Evolutionary conservation across 805 yeast genomes (phyloP).

Genomic region (Kluyveromyces aestuarii): DNA sequence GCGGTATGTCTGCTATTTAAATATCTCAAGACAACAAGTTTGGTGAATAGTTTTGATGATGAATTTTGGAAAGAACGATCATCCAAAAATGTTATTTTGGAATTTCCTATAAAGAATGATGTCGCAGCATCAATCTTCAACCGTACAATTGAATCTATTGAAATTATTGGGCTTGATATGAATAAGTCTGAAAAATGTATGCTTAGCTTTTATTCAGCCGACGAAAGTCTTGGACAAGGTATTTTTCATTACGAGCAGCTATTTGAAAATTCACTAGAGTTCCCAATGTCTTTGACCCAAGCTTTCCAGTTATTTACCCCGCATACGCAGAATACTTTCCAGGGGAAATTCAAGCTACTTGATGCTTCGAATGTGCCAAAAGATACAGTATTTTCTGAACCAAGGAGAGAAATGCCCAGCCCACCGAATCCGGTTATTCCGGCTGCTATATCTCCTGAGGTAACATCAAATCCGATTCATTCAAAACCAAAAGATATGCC

Average conservation of each 20-base stretch:
- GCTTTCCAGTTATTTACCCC: slow-evolving; percentile 2
- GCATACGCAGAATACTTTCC: neutral
- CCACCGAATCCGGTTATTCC: neutral
- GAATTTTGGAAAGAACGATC: slow-evolving; percentile 2
- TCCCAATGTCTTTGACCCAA: slow-evolving; percentile 8
- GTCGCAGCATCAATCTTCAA: neutral
- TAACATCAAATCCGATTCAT: slow-evolving; percentile 3
- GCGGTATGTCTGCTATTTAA: slow-evolving; percentile 4
- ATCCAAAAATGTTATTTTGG: slow-evolving; percentile 3
- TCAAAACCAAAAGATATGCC: slow-evolving; percentile 30
- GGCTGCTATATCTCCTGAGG: neutral
- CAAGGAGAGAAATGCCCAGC: neutral
- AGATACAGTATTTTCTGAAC: neutral
- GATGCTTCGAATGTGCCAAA: neutral
- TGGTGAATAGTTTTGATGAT: slow-evolving; percentile 1
- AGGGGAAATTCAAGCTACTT: slow-evolving; percentile 3
- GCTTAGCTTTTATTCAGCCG: slow-evolving; percentile 10
- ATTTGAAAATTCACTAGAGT: neutral
- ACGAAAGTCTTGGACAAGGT: slow-evolving; percentile 9
- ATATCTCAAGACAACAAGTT: slow-evolving; percentile 3
- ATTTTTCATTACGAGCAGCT: slow-evolving; percentile 12
- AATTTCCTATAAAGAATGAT: neutral
- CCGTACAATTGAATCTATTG: neutral
- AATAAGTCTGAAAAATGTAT: slow-evolving; percentile 9
- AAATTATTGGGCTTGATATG: slow-evolving; percentile 7